Evolutionary conservation across 805 yeast species (phyloP).

Genomic region (Yueomyces sinensis): DNA sequence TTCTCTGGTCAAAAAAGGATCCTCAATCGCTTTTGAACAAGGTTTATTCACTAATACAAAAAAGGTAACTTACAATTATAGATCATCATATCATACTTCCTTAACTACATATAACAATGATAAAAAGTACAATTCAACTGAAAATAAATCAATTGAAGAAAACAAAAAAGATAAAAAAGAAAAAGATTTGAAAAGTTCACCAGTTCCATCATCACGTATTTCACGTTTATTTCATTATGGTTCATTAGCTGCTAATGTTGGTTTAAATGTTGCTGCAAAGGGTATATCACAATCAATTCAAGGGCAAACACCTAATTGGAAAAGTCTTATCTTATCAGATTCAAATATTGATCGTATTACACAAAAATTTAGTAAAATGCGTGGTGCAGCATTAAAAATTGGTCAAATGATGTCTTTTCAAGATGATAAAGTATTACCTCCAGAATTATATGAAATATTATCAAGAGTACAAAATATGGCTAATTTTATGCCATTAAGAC

Average conservation of each 20-base stretch:
- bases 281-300: constrained; percentile 55
- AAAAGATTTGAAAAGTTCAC: constrained; percentile 26
- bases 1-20: no score
- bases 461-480: constrained; percentile 86
- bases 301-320: constrained; percentile 38
- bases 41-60: no score
- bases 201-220: constrained; percentile 80
- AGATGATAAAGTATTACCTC: constrained; percentile 73
- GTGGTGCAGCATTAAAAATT: constrained; percentile 96
- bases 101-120: no score
- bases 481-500: constrained; percentile 91
- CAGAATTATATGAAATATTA: constrained; percentile 69
- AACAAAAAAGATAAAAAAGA: neutral
- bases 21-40: no score
- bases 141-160: neutral
- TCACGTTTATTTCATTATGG: constrained; percentile 90
- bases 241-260: constrained; percentile 80
- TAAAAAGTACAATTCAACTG: no score
- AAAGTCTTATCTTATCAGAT: constrained; percentile 57
- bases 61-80: no score
- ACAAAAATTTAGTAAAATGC: constrained; percentile 78
- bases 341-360: constrained; percentile 81
- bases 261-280: constrained; percentile 69
- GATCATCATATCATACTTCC: no score
- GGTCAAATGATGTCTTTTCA: constrained; percentile 98